These are phyloP conservation scores for Helotiales sp. DNA, from an alignment of 2,329 filamentous ascomycete genomes.

Conservation along the genomic window DNA sequence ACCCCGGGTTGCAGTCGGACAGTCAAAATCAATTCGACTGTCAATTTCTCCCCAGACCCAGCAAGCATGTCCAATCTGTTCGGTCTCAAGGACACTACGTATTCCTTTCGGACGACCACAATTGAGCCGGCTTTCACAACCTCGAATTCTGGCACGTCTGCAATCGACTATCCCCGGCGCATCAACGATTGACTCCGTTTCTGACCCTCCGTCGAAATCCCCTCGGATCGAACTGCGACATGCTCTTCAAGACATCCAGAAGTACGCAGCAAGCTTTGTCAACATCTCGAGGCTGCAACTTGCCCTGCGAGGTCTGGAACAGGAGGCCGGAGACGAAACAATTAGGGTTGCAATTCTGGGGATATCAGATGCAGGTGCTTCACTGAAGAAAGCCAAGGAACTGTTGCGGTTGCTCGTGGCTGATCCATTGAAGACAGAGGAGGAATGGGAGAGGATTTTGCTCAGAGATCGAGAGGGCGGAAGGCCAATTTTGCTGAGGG, in stretches of 20 bases:
- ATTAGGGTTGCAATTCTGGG: constrained; percentile 64
- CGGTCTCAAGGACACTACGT: constrained; percentile 15
- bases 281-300: constrained; percentile 75
- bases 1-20: constrained; percentile 32
- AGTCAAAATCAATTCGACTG: constrained; percentile 19
- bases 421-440: constrained; percentile 67
- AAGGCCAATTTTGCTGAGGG: constrained; percentile 67
- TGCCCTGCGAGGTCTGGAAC: constrained; percentile 67
- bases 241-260: constrained; percentile 63
- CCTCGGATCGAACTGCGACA: constrained; percentile 35
- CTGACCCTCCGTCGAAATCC: background rate
- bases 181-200: constrained; percentile 1
- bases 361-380: constrained; percentile 44
- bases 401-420: constrained; percentile 73
- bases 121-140: constrained; percentile 12
- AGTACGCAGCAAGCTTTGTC: constrained; percentile 63
- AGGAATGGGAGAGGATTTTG: constrained; percentile 70
- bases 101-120: constrained; percentile 5
- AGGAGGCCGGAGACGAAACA: constrained; percentile 60
- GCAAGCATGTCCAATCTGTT: constrained; percentile 39
- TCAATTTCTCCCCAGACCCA: constrained; percentile 17
- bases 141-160: constrained; percentile 24
- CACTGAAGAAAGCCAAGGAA: constrained; percentile 59
- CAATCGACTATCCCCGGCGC: constrained; percentile 23
- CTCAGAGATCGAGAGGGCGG: constrained; percentile 47